phyloP scores from a whole-genome alignment of 73 alveolate genomes.

The Paramecium tetraurelia region DNA sequence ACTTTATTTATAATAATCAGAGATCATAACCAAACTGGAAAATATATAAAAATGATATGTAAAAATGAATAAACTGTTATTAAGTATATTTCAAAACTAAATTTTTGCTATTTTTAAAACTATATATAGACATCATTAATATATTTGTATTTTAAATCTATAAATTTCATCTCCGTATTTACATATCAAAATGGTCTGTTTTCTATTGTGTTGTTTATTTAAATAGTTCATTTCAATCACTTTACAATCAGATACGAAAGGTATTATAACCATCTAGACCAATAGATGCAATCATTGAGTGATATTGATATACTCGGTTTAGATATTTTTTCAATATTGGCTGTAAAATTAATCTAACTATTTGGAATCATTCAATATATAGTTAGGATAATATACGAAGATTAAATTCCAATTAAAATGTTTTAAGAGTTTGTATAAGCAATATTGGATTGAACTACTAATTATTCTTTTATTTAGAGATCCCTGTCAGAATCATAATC shows the following conservation, averaged over 20 bases:
- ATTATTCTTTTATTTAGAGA: background rate
- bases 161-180: background rate
- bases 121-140: too few species aligned
- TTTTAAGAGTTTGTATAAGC: too few species aligned
- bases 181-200: background rate
- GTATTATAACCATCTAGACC: background rate
- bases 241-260: background rate
- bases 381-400: too few species aligned
- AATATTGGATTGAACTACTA: background rate
- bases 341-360: too few species aligned
- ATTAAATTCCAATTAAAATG: too few species aligned
- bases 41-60: background rate
- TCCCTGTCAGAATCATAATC: background rate
- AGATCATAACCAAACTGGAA: background rate
- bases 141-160: background rate
- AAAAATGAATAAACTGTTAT: background rate
- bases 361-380: too few species aligned
- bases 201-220: background rate
- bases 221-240: background rate
- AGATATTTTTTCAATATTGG: too few species aligned
- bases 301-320: background rate
- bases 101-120: too few species aligned
- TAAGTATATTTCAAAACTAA: background rate
- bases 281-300: background rate
- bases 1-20: background rate